Base-by-base conservation (phyloP, 148 eudicot genomes). In the Cornus kousa region DNA sequence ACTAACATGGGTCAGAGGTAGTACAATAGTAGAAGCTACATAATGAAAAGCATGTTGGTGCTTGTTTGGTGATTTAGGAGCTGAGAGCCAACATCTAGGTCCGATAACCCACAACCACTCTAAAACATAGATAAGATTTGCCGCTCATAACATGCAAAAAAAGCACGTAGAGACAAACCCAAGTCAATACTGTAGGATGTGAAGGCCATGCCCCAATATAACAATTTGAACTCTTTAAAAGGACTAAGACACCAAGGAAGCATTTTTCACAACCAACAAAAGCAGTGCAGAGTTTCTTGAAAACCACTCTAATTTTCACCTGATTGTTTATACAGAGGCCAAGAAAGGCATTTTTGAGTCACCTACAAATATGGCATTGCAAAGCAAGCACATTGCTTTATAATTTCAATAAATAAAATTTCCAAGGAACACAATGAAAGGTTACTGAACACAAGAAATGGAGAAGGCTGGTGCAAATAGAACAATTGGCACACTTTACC, bases 401-500 rank as follows among this genome's bases (percentile, higher is more conserved):
- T 17, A 22, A 72, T 48, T 48, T 33, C 33, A 72, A 72, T 5
- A 72, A 46, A 22, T 7, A 72, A 72, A 70, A 71, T 13, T 28
- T 12, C 57, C 4, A 53, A 24, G 22, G 0, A 13, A 33, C 28
- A 73, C 6, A 74, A 65, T 37, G 5, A 43, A 39, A 64, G n/a
- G 78, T 48, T 0, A 16, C 28, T 46, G 71, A 43, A 55, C 35
- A 7, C 37, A n/a, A 67, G 23, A 46, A 50, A 46, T 60, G 11
- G 7, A 43, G 69, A 24, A 19, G 3, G 32, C 11, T 10, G 60
- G 67, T 13, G 67, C 74, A 74, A 64, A 65, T 32, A 59, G 13
- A 75, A 80, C 24, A 80, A 76, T 65, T 13, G 76, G 82, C 83
- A 50, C 39, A 28, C 83, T 33, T 59, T 35, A 70, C 71, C 76